Conservation (phyloP, 768 basidiomycete genomes). For the Leccinum imitatum region DNA sequence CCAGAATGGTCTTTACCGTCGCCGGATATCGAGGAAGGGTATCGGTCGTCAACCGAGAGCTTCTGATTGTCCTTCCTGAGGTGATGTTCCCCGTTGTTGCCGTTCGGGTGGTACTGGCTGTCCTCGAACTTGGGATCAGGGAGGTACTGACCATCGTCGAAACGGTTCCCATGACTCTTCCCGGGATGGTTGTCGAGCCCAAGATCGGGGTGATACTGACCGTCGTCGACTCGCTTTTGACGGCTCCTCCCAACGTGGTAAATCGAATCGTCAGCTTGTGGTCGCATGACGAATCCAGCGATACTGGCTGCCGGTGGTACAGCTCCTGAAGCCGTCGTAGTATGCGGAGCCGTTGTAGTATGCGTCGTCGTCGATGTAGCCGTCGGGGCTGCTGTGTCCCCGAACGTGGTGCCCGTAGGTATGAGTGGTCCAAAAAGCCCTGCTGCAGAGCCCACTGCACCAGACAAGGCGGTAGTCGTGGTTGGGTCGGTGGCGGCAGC, state of each 20-base stretch:
- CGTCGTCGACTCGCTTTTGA: constrained; percentile 11
- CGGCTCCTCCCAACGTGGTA: background rate
- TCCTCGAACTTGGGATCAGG: constrained; percentile 4
- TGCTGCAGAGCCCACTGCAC: background rate
- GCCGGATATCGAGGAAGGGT: constrained; percentile 1
- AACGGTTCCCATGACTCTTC: constrained; percentile 2
- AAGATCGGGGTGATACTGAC: constrained; percentile 10
- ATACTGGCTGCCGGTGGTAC: background rate
- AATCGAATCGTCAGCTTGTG: background rate
- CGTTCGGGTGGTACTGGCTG: background rate
- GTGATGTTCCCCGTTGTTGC: background rate
- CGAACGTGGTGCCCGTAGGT: background rate
- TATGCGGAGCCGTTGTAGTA: background rate
- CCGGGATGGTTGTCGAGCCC: constrained; percentile 5
- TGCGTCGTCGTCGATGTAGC: background rate
- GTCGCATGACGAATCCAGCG: background rate
- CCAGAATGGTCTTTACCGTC: constrained; percentile 10
- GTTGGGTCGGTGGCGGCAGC: background rate
- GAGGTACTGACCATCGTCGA: constrained; percentile 18
- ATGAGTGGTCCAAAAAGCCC: background rate
- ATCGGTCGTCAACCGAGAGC: constrained; percentile 1
- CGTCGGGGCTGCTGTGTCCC: background rate
- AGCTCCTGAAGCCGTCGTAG: background rate
- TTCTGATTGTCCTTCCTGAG: background rate
- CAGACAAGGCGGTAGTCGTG: background rate